These are phyloP conservation scores for Exophiala spinifera DNA, from an alignment of 2,329 filamentous ascomycete species.

Conservation along the genomic window DNA sequence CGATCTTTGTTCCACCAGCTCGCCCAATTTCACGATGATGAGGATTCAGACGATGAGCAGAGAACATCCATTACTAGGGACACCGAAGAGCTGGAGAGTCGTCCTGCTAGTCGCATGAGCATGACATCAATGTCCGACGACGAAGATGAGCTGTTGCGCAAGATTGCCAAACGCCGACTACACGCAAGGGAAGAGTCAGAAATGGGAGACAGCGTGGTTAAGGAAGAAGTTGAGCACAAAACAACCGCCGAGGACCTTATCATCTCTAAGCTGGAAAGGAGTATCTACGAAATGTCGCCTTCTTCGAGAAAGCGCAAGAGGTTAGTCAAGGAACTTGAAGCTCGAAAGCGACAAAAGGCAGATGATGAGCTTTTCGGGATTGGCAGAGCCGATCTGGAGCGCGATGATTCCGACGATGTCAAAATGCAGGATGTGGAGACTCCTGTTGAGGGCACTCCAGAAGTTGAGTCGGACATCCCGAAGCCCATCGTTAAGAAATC, in stretches of 20 bases:
- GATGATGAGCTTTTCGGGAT: slow-evolving; percentile 76
- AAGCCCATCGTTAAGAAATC: slow-evolving; percentile 51
- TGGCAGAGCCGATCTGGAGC: slow-evolving; percentile 53
- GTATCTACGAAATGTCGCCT: slow-evolving; percentile 51
- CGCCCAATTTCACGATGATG: slow-evolving; percentile 69
- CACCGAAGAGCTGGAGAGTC: slow-evolving; percentile 82
- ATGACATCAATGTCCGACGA: slow-evolving; percentile 53
- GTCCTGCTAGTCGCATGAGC: slow-evolving; percentile 69
- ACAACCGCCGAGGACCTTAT: slow-evolving; percentile 28
- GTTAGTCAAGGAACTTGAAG: slow-evolving; percentile 63
- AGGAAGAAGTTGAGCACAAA: slow-evolving; percentile 28
- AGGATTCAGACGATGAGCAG: slow-evolving; percentile 86
- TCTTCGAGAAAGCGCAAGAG: slow-evolving; percentile 71
- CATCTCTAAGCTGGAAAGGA: slow-evolving; percentile 30
- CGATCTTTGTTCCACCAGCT: slow-evolving; percentile 79
- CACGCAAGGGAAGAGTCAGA: slow-evolving; percentile 29
- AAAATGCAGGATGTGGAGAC: slow-evolving; percentile 38
- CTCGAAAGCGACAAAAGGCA: slow-evolving; percentile 78
- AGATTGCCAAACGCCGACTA: slow-evolving; percentile 25
- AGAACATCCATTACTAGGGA: slow-evolving; percentile 65
- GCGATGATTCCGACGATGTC: slow-evolving; percentile 48
- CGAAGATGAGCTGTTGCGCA: slow-evolving; percentile 44
- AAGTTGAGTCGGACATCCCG: slow-evolving; percentile 30
- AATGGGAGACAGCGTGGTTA: slow-evolving; percentile 28
- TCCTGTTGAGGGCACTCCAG: slow-evolving; percentile 34